phyloP scores from a whole-genome alignment of 2,329 filamentous ascomycete species.

The Ophiocordyceps camponoti-floridani region DNA sequence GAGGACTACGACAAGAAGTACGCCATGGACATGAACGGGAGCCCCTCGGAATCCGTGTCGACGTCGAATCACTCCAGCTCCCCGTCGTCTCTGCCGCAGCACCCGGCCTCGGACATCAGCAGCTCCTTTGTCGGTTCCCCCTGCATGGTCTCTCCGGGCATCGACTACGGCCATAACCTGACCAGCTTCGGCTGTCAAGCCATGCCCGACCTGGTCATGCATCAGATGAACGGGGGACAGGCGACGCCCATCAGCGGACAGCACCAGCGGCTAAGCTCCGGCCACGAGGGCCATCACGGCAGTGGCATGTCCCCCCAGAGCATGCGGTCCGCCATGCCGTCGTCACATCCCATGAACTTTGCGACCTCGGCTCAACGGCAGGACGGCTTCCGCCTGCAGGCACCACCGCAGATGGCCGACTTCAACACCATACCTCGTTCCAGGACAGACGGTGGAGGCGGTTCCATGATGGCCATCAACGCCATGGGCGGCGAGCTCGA shows the following conservation, averaged over 20 bases:
- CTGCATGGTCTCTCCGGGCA: slow-evolving; percentile 30
- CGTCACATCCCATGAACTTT: slow-evolving; percentile 12
- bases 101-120: slow-evolving; percentile 18
- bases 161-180: slow-evolving; percentile 28
- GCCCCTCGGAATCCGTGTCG: slow-evolving; percentile 14
- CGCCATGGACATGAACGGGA: slow-evolving; percentile 15
- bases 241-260: slow-evolving; percentile 7
- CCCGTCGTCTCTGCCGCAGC: slow-evolving; percentile 11
- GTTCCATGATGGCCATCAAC: slow-evolving; percentile 10
- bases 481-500: slow-evolving; percentile 11
- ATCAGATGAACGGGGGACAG: slow-evolving; percentile 20
- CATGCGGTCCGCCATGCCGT: slow-evolving; percentile 9
- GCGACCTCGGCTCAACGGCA: slow-evolving; percentile 12
- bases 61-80: slow-evolving; percentile 13
- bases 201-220: slow-evolving; percentile 37
- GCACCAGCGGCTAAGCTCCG: slow-evolving; percentile 5
- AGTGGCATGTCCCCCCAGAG: slow-evolving; percentile 7
- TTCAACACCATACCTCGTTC: slow-evolving; percentile 31
- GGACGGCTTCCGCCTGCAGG: slow-evolving; percentile 13
- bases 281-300: slow-evolving; percentile 16
- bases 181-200: slow-evolving; percentile 23
- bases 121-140: slow-evolving; percentile 35
- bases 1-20: slow-evolving; percentile 24
- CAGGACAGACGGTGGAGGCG: slow-evolving; percentile 16
- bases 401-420: slow-evolving; percentile 16